phyloP scores from a whole-genome alignment of 2,329 filamentous ascomycete species.

The Ceratocystis smalleyi region DNA sequence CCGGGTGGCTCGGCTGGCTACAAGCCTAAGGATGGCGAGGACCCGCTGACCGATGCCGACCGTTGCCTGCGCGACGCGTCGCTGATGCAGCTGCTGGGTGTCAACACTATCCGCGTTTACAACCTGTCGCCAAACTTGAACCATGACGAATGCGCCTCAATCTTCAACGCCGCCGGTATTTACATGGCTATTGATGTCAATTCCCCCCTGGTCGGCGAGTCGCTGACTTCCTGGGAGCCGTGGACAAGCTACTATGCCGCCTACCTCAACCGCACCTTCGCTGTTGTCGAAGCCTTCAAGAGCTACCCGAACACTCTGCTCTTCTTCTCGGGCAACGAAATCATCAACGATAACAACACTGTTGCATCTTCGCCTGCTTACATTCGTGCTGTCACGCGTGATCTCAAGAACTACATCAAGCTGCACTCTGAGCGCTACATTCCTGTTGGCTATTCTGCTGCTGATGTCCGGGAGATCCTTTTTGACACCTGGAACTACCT shows the following conservation, averaged over 20 bases:
- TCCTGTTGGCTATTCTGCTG: conserved; percentile 67
- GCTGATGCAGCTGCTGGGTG: conserved; percentile 46
- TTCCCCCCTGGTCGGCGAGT: conserved; percentile 44
- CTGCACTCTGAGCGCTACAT: conserved; percentile 52
- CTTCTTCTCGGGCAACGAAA: conserved; percentile 69
- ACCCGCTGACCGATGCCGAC: conserved; percentile 44
- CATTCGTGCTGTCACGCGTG: conserved; percentile 57
- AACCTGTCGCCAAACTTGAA: conserved; percentile 50
- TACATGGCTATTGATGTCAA: conserved; percentile 57
- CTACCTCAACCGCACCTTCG: conserved; percentile 52
- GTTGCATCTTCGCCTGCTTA: conserved; percentile 52
- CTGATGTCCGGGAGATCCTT: conserved; percentile 58
- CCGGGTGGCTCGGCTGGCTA: conserved; percentile 50
- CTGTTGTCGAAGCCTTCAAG: conserved; percentile 51
- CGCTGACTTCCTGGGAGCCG: conserved; percentile 38
- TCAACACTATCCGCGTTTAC: conserved; percentile 56
- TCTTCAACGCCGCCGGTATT: conserved; percentile 54
- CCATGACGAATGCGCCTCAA: conserved; percentile 50
- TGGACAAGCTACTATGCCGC: conserved; percentile 43
- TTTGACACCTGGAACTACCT: conserved; percentile 64
- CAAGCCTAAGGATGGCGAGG: conserved; percentile 36
- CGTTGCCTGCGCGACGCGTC: conserved; percentile 49
- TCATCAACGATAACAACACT: conserved; percentile 51
- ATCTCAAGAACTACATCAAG: conserved; percentile 68
- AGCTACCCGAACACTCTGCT: conserved; percentile 51